phyloP scores from a whole-genome alignment of 768 basidiomycete species.

The Neoboletus magnificus region DNA sequence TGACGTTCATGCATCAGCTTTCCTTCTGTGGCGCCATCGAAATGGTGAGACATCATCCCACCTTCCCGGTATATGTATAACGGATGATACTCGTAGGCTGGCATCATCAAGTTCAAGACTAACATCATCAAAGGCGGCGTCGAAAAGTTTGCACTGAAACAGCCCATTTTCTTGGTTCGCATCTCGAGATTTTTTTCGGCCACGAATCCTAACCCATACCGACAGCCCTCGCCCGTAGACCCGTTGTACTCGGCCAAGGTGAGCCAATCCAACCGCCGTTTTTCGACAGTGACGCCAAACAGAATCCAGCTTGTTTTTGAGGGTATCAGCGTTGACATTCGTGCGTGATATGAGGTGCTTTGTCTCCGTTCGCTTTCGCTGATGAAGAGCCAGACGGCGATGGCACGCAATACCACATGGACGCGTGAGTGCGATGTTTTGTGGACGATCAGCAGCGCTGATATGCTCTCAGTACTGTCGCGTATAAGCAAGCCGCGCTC shows the following conservation, averaged over 20 bases:
- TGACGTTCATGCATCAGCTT: constrained; percentile 36
- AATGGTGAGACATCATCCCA: constrained; percentile 43
- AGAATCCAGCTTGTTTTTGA: constrained; percentile 60
- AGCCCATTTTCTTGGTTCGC: constrained; percentile 69
- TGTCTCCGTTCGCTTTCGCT: neutral
- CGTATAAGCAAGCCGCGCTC: constrained; percentile 77
- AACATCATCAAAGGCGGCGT: constrained; percentile 73
- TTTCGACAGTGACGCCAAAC: neutral
- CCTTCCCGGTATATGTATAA: neutral
- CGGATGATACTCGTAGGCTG: constrained; percentile 41
- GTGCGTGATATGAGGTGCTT: constrained; percentile 34
- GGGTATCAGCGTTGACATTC: constrained; percentile 69
- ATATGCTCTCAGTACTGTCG: constrained; percentile 50
- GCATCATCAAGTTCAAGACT: constrained; percentile 67
- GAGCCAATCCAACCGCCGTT: neutral
- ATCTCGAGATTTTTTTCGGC: neutral
- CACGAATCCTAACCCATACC: neutral
- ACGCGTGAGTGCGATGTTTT: constrained; percentile 45
- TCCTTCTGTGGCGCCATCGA: constrained; percentile 79
- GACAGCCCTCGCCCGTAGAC: constrained; percentile 69
- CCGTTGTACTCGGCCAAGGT: constrained; percentile 72
- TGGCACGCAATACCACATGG: constrained; percentile 76
- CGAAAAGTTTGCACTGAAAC: constrained; percentile 68
- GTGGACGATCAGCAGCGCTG: neutral
- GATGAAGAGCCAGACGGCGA: constrained; percentile 49